Base-by-base conservation (phyloP, 805 yeast species). In the Ogataea dorogensis region DNA sequence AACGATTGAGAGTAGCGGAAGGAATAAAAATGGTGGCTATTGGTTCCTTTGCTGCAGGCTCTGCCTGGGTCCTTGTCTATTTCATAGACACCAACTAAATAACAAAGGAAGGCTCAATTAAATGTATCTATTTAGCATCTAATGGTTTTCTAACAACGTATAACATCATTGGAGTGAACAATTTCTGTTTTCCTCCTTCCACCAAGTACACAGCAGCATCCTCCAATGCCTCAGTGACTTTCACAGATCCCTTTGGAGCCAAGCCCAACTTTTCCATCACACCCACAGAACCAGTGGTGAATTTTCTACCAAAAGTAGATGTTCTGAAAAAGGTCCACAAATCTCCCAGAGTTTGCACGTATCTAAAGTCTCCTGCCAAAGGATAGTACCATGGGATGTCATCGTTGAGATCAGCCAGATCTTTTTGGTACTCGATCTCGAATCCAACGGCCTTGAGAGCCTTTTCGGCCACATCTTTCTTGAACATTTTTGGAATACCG, bases 81-180 rank as follows among this genome's bases (percentile, higher is more conserved):
- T 59, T 81, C 46, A 79, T 91, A 43, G 96, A 81, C 30, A 41
- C 40, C 24, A 25, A 38, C 17, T 30, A 24, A 30, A 18, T 8
- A 20, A 16, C 11, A 5, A 7, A 5, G 14, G 23, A 10, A 15
- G 26, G n/a, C 17, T 23, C 29, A n/a, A 26, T 3, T 19, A 23
- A 38, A 25, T 34, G 28, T 31, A 31, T 40, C 20, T 34, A 26
- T 30, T 40, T 31, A 23, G 36, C 38, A 31, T 24, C 33, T 39
- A 64, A 59, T 47, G 98, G 98, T 70, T 91, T 91, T 69, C 77
- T 82, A 52, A 77, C 88, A 49, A 93, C 77, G 60, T 80, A 91
- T 61, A 93, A 73, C 93, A 87, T 85, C 98, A 93, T 93, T 56
- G 98, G 98, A 25, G 98, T 91, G 70, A 93, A 93, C 49, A 93